Evolutionary conservation across 768 basidiomycete genomes (phyloP).

Genomic region (Strobilomyces confusus): DNA sequence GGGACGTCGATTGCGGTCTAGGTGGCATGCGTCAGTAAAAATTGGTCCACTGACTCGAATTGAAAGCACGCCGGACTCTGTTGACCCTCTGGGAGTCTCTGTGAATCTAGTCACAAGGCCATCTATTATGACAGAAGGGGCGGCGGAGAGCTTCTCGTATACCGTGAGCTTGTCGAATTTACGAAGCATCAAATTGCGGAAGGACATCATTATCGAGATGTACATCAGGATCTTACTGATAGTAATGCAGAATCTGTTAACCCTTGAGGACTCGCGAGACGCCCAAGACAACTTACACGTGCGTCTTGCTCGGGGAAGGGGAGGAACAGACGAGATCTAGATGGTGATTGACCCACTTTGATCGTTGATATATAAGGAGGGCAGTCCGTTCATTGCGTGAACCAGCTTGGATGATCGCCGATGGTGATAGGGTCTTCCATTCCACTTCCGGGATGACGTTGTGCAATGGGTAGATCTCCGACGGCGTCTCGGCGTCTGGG

Average conservation of each 20-base stretch:
- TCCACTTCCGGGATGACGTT: slow-evolving; percentile 78
- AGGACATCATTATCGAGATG: slow-evolving; percentile 76
- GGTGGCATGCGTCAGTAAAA: background rate
- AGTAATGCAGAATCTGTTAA: background rate
- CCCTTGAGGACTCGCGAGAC: background rate
- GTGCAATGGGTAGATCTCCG: slow-evolving; percentile 71
- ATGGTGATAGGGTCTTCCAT: slow-evolving; percentile 64
- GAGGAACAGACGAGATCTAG: slow-evolving; percentile 39
- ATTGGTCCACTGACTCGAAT: too few relatives aligned
- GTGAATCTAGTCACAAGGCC: slow-evolving; percentile 77
- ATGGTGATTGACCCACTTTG: slow-evolving; percentile 70
- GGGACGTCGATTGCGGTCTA: slow-evolving; percentile 56
- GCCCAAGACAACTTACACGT: slow-evolving; percentile 44
- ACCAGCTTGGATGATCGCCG: slow-evolving; percentile 49
- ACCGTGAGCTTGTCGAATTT: slow-evolving; percentile 48
- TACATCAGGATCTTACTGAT: slow-evolving; percentile 72
- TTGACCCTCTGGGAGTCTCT: slow-evolving; percentile 64
- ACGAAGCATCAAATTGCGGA: slow-evolving; percentile 45
- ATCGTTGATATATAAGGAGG: slow-evolving; percentile 58
- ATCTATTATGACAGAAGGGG: slow-evolving; percentile 67
- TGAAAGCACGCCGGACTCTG: slow-evolving; percentile 42
- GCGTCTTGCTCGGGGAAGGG: slow-evolving; percentile 52
- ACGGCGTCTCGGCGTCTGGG: slow-evolving; percentile 57
- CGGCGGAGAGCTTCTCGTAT: slow-evolving; percentile 50
- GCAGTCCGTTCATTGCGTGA: slow-evolving; percentile 46